phyloP scores from a whole-genome alignment of 2,329 filamentous ascomycete species.

The Cadophora gregata region DNA sequence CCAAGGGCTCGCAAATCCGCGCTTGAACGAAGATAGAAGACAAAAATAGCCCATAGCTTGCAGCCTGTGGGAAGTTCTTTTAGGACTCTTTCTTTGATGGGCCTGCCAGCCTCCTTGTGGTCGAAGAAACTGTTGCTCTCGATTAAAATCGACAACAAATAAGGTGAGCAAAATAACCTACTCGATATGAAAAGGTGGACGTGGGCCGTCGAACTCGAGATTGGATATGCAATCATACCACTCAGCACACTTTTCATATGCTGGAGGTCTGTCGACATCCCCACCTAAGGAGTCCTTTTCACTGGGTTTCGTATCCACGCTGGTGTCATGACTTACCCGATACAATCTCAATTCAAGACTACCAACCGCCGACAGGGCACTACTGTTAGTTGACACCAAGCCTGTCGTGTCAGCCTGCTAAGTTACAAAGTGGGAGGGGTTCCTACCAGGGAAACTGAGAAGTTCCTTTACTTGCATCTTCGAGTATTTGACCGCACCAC shows the following conservation, averaged over 20 bases:
- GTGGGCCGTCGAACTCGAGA: conserved; percentile 15
- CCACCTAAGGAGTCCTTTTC: not conserved
- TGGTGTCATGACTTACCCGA: conserved; percentile 7
- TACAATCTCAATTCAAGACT: conserved; percentile 22
- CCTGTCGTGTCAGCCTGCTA: not conserved
- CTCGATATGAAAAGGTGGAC: conserved; percentile 35
- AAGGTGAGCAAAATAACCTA: conserved; percentile 17
- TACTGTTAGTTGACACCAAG: not conserved
- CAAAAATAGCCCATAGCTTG: conserved; percentile 31
- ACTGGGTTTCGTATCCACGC: not conserved
- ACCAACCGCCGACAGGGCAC: conserved; percentile 25
- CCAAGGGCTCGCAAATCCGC: conserved; percentile 26
- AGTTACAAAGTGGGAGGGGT: not conserved
- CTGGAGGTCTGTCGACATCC: conserved; percentile 16
- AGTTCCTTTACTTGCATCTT: conserved; percentile 29
- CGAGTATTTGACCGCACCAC: conserved; percentile 9
- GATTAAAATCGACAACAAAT: not conserved
- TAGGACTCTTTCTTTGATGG: not conserved
- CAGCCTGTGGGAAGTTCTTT: conserved; percentile 28
- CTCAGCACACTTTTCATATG: conserved; percentile 26
- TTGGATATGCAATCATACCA: conserved; percentile 33
- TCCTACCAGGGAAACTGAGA: conserved; percentile 24
- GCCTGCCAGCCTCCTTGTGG: conserved; percentile 5
- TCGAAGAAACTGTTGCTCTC: conserved; percentile 24
- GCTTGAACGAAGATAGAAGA: conserved; percentile 31